These are phyloP conservation scores for Emergomyces africanus DNA, from an alignment of 2,329 filamentous ascomycete genomes.

Conservation along the genomic window DNA sequence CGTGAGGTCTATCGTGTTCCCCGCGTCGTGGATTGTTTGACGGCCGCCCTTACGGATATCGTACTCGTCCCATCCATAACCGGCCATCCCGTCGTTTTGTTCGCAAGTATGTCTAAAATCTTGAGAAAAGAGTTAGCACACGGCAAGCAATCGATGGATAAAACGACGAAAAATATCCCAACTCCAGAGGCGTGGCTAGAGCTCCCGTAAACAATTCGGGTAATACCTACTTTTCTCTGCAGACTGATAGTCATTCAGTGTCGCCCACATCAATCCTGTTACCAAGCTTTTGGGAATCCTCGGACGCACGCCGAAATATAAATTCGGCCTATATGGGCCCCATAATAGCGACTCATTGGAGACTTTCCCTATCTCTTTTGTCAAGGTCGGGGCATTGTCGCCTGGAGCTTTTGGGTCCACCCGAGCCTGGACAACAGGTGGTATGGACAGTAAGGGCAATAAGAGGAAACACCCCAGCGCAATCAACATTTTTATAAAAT, in stretches of 20 bases:
- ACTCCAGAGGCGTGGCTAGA: not conserved
- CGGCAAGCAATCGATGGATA: not conserved
- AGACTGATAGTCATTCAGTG: constrained; percentile 63
- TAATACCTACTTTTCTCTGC: constrained; percentile 59
- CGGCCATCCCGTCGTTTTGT: constrained; percentile 83
- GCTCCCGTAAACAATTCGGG: not conserved
- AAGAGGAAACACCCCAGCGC: not conserved
- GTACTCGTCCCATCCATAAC: constrained; percentile 97
- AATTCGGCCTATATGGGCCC: constrained; percentile 87
- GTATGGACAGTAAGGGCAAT: constrained; percentile 15
- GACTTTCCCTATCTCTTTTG: constrained; percentile 31
- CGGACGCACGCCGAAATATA: constrained; percentile 86
- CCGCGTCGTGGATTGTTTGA: constrained; percentile 81
- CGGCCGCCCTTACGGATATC: constrained; percentile 77
- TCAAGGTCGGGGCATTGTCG: constrained; percentile 23
- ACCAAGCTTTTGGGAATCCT: constrained; percentile 68
- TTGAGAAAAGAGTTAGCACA: constrained; percentile 21
- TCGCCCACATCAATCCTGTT: constrained; percentile 78
- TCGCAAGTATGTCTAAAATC: constrained; percentile 91
- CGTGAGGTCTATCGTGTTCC: constrained; percentile 78
- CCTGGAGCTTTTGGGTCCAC: constrained; percentile 10
- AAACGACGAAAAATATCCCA: not conserved
- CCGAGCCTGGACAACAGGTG: not conserved
- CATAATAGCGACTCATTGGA: constrained; percentile 81
- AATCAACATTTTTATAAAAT: constrained; percentile 2